A percentile compares a stretch with the other conserved stretches of the same genome.
phyloP scores from a whole-genome alignment of 805 yeast genomes.

The Kuraishia capsulata region DNA sequence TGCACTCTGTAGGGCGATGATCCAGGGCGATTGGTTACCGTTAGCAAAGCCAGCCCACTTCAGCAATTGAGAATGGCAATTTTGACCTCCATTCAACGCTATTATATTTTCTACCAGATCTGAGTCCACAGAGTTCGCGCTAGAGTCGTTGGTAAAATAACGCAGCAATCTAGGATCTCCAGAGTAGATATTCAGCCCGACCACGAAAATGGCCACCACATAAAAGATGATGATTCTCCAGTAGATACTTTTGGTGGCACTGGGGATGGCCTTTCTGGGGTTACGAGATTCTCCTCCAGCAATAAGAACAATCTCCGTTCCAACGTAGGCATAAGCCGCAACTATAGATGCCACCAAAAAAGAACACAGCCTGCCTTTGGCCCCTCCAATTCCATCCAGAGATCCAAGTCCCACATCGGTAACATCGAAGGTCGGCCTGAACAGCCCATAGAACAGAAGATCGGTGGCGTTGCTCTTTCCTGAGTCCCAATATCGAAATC shows the following conservation, averaged over 20 bases:
- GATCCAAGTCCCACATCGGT: constrained; percentile 51
- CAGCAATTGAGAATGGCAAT: constrained; percentile 15
- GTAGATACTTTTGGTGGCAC: constrained; percentile 68
- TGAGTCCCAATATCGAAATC: constrained; percentile 63
- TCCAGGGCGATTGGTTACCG: constrained; percentile 49
- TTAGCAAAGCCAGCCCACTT: constrained; percentile 28
- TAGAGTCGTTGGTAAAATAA: constrained; percentile 30
- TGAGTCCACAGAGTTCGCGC: constrained; percentile 4
- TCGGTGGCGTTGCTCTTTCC: constrained; percentile 37
- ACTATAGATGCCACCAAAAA: constrained; percentile 51
- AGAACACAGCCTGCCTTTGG: constrained; percentile 51
- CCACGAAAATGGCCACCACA: constrained; percentile 55
- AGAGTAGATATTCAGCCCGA: constrained; percentile 63
- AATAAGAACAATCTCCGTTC: constrained; percentile 74
- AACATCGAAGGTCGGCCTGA: constrained; percentile 64
- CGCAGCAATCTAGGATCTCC: constrained; percentile 69
- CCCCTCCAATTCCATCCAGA: constrained; percentile 48
- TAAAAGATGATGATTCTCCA: constrained; percentile 62
- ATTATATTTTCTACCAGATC: constrained; percentile 9
- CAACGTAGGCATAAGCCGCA: constrained; percentile 70
- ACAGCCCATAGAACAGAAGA: constrained; percentile 54
- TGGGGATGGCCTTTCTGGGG: constrained; percentile 69
- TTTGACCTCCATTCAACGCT: constrained; percentile 15
- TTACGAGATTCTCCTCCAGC: constrained; percentile 84
- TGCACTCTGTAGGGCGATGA: constrained; percentile 43